These are phyloP conservation scores for Torulaspora gathmanii DNA, from an alignment of 805 yeast species.

Conservation along the genomic window DNA sequence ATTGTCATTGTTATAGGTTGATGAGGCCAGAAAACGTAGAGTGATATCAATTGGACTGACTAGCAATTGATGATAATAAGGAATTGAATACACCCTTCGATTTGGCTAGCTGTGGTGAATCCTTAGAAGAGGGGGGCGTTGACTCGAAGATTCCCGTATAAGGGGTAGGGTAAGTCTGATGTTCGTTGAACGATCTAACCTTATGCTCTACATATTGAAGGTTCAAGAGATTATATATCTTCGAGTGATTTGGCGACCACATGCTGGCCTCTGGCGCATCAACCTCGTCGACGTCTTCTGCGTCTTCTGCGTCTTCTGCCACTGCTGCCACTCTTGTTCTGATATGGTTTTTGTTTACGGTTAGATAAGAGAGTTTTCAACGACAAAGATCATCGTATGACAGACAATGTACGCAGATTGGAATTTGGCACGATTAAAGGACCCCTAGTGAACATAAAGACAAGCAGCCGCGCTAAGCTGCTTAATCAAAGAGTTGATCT, in stretches of 20 bases:
- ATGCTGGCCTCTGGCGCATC: neutral
- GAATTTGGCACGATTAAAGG: neutral
- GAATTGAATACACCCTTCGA: neutral
- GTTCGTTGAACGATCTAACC: neutral
- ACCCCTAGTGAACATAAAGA: too few species aligned
- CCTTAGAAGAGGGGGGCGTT: conserved; percentile 5
- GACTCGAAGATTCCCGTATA: neutral
- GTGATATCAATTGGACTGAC: neutral
- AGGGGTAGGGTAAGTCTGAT: conserved; percentile 4
- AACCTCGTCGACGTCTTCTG: too few species aligned
- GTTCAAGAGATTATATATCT: neutral
- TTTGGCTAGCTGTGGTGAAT: neutral
- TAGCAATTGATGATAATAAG: neutral
- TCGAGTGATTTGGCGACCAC: neutral
- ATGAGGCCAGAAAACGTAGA: neutral
- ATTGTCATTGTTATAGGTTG: neutral
- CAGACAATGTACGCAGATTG: neutral
- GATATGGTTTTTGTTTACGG: neutral
- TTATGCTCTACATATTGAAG: neutral
- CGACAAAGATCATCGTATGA: neutral
- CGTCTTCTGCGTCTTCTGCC: neutral
- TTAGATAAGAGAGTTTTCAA: conserved; percentile 2
- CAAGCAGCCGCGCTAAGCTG: too few species aligned
- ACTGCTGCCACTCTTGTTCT: neutral
- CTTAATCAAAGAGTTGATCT: too few species aligned